These are phyloP conservation scores for Stylonectria norvegica DNA, from an alignment of 2,329 filamentous ascomycete genomes.

Conservation along the genomic window DNA sequence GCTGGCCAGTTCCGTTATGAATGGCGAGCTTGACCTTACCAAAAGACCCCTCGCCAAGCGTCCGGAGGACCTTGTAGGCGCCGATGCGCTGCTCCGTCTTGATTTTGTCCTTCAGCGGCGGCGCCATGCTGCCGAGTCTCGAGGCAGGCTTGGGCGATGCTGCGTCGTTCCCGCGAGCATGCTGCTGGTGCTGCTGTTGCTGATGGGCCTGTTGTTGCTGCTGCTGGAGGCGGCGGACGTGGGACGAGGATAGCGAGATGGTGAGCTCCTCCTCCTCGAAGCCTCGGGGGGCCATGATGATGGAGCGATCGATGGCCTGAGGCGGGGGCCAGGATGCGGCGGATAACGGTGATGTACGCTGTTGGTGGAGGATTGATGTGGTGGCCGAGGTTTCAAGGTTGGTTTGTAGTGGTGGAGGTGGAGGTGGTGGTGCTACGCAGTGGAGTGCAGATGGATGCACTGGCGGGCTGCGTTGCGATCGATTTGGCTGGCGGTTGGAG, in stretches of 20 bases:
- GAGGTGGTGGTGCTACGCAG: too few relatives aligned
- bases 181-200: constrained; percentile 23
- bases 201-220: too few relatives aligned
- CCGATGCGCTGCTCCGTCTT: constrained; percentile 81
- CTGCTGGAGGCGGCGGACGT: constrained; percentile 52
- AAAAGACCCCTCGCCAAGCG: constrained; percentile 93
- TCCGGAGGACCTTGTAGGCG: constrained; percentile 86
- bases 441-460: too few relatives aligned
- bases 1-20: constrained; percentile 86
- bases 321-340: neutral
- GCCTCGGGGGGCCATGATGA: constrained; percentile 49
- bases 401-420: too few relatives aligned
- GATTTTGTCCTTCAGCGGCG: constrained; percentile 41
- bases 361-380: too few relatives aligned
- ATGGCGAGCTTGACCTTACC: constrained; percentile 97
- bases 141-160: constrained; percentile 25
- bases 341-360: neutral
- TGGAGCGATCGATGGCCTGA: constrained; percentile 1
- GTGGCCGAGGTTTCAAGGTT: too few relatives aligned
- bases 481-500: too few relatives aligned
- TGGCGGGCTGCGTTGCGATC: too few relatives aligned
- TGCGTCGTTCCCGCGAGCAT: constrained; percentile 21
- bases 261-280: constrained; percentile 82
- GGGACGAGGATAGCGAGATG: constrained; percentile 66
- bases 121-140: constrained; percentile 35